Evolutionary conservation across 164 flowering plant species (phyloP).

Genomic region (Platanus orientalis): DNA sequence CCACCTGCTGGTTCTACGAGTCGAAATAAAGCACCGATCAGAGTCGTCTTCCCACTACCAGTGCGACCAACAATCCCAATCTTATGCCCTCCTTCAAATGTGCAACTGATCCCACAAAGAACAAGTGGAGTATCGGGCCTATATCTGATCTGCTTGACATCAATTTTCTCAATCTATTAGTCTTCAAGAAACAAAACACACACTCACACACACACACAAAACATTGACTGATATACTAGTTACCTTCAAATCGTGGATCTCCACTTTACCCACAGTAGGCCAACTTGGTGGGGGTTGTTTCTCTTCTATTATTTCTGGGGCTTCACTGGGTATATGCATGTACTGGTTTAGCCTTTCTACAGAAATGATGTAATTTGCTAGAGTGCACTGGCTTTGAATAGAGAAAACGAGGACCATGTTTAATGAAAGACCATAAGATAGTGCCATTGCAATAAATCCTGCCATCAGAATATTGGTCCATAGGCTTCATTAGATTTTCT

Average conservation of each 20-base stretch:
- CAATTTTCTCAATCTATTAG: neutral
- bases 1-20: constrained; percentile 66
- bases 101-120: constrained; percentile 64
- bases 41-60: constrained; percentile 77
- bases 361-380: constrained; percentile 58
- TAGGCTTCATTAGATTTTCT: no score
- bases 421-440: no score
- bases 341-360: constrained; percentile 72
- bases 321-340: constrained; percentile 68
- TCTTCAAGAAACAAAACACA: neutral
- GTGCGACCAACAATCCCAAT: constrained; percentile 85
- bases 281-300: constrained; percentile 42
- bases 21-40: constrained; percentile 61
- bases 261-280: constrained; percentile 62
- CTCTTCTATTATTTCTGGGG: constrained; percentile 46
- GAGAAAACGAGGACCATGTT: no score
- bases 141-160: constrained; percentile 56
- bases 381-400: no score
- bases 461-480: no score
- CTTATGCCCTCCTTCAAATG: constrained; percentile 62
- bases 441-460: no score
- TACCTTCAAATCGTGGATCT: constrained; percentile 52
- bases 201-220: neutral
- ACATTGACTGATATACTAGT: no score
- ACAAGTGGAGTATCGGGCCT: constrained; percentile 57